Evolutionary conservation across 225 moss, liverwort and hornwort genomes (phyloP).

Genomic region (Bryum argenteum): DNA sequence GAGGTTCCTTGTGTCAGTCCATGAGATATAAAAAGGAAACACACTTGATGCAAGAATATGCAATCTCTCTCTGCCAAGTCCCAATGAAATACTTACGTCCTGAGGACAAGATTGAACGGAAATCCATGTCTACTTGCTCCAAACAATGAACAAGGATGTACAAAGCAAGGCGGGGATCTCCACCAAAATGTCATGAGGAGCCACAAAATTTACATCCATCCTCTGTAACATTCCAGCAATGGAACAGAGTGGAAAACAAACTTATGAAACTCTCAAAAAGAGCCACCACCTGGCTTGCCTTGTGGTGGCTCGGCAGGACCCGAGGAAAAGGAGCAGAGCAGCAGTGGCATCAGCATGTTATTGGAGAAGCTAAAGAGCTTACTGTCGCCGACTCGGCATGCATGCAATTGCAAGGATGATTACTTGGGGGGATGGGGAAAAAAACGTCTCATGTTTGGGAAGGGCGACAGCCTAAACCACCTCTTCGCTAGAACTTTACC

Average conservation of each 20-base stretch:
- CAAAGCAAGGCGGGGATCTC: slow-evolving; percentile 25
- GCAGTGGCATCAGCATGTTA: slow-evolving; percentile 41
- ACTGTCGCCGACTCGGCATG: not conserved
- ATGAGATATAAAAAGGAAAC: too few relatives aligned
- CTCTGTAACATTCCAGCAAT: slow-evolving; percentile 25
- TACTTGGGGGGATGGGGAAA: not conserved
- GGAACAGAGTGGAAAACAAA: slow-evolving; percentile 30
- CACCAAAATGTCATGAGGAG: slow-evolving; percentile 28
- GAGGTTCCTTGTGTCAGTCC: too few relatives aligned
- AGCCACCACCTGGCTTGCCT: slow-evolving; percentile 26
- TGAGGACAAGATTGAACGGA: not conserved
- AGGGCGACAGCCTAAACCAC: slow-evolving; percentile 65
- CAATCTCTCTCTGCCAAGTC: too few relatives aligned
- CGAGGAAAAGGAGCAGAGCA: slow-evolving; percentile 15
- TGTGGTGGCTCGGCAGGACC: slow-evolving; percentile 34
- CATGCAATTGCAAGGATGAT: slow-evolving; percentile 46
- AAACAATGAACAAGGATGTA: slow-evolving; percentile 24
- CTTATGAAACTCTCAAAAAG: slow-evolving; percentile 43
- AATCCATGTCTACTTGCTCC: not conserved
- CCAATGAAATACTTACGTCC: too few relatives aligned
- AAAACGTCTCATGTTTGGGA: slow-evolving; percentile 39
- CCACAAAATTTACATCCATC: slow-evolving; percentile 36
- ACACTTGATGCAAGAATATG: too few relatives aligned
- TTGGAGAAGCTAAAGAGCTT: slow-evolving; percentile 30
- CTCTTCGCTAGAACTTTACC: slow-evolving; percentile 62